Conservation (phyloP, 2,329 filamentous ascomycete genomes). For the Coleophoma eucalyptorum region DNA sequence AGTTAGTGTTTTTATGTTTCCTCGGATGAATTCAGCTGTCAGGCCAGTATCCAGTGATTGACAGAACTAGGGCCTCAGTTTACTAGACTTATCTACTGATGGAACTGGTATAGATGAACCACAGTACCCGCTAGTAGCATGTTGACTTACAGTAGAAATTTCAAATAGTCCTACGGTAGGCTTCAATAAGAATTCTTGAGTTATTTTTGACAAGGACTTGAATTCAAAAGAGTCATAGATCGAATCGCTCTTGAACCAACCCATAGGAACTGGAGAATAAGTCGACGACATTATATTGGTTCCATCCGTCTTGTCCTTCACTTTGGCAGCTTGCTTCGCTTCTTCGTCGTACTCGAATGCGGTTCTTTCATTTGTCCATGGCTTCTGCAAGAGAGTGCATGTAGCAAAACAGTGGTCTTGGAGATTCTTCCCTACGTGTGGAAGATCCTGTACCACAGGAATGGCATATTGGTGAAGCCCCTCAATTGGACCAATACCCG, state of each 20-base stretch:
- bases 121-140: too few relatives aligned
- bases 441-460: constrained; percentile 29
- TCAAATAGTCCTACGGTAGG: not conserved
- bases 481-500: constrained; percentile 35
- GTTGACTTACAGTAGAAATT: not conserved
- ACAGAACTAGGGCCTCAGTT: too few relatives aligned
- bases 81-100: too few relatives aligned
- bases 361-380: too few relatives aligned
- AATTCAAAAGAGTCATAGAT: not conserved
- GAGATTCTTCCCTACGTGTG: constrained; percentile 35
- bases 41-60: too few relatives aligned
- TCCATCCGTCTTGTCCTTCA: not conserved
- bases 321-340: not conserved
- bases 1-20: too few relatives aligned
- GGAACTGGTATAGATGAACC: too few relatives aligned
- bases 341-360: too few relatives aligned
- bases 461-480: constrained; percentile 31
- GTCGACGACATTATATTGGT: too few relatives aligned
- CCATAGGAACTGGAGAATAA: not conserved
- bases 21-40: too few relatives aligned
- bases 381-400: too few relatives aligned
- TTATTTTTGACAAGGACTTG: not conserved
- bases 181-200: not conserved
- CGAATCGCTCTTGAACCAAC: not conserved
- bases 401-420: constrained; percentile 34